Base-by-base conservation (phyloP, 1,139 yeast species). In the Taphrina populina region DNA sequence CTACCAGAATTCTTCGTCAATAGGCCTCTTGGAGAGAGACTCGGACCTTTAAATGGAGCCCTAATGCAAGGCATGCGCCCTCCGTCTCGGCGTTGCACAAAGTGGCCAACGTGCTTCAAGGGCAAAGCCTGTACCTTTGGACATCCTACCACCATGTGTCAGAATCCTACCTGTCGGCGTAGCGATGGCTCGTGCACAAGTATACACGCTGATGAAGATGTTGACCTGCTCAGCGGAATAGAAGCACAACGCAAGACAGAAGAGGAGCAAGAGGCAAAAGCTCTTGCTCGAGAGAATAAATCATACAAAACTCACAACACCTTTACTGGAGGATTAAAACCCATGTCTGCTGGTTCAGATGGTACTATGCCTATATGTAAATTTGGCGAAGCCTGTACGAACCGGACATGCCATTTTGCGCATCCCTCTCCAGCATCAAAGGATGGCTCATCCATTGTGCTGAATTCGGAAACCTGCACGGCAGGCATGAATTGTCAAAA, bases 391-490 rank as follows among this genome's bases (percentile, higher is more conserved):
- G 39, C 43, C 15, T 49, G 54, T 33, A 49, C 54, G 4, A 49
- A 49, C 30, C 34, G 54, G 10, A 17, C 54, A 17, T 49, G 54
- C 20, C 46, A 41, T 33, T 49, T 30, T 26, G 29, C 54, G 10
- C 54, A 49, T 17, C 54, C 54, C 13, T 49, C 54, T 4, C 54
- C 54, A 11, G 54, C 54, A 2, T 49, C 54, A 3, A 49, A 49
- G 35, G 34, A 49, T 19, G 54, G 54, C 32, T 49, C 54, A 6
- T 37, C 46, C 11, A 49, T 49, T 26, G 54, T 49, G 30, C 40
- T 49, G 21, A 32, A 39, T 33, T 30, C 54, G 26, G 54, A 40
- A 11, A 20, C 39, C 23, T 49, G 54, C 30, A 20, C 27, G 10
- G 40, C 30, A 5, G 54, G 45, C 24, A 49, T 37, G 30, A 40